Base-by-base conservation (phyloP, 192 early-diverging fungal species). In the Irineochytrium annulatum region DNA sequence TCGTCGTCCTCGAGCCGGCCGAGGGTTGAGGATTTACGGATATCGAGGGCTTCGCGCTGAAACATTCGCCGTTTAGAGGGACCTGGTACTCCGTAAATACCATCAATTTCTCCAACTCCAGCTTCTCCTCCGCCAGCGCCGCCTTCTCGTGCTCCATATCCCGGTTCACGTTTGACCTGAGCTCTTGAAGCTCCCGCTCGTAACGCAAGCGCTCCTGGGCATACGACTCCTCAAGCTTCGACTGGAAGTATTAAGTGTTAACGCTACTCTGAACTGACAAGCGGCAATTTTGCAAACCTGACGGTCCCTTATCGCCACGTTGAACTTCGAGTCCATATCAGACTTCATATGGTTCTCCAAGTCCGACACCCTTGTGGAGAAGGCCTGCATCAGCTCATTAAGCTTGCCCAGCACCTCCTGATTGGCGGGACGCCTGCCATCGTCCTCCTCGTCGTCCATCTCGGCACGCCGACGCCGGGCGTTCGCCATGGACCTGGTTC, bases 291-390 rank as follows among this genome's bases (percentile, higher is more conserved):
- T 43, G 17, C 55, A 13, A 55, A 69, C 60, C 60, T 69, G 67
- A 29, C 46, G 8, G 14, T 34, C 34, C 5, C 8, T 22, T 6
- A 37, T 8, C 54, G 16, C 29, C 30, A 4, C 32, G 6, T 8
- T 6, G 6, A 55, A 34, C 32, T 57, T 63, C 0, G 13, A 29
- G 24, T 35, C 57, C 31, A 77, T 24, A 45, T 77, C 72, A 24
- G 48, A 71, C 24, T 57, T 35, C 51, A 74, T 11, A 34, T 65
- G 65, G 8, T 51, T 52, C 46, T 77, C 72, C 60, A 77, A 59
- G 33, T 77, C 66, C 54, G 37, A 41, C 31, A 77, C 62, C 46
- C 59, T 57, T 8, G 53, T 37, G 11, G 5, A 37, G 2, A 76
- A 33, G 2, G 31, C 16, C 8, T 66, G 59, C 37, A 76, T 49